phyloP scores from a whole-genome alignment of 176 grass and related monocot genomes.

The Saccharum spontaneum region DNA sequence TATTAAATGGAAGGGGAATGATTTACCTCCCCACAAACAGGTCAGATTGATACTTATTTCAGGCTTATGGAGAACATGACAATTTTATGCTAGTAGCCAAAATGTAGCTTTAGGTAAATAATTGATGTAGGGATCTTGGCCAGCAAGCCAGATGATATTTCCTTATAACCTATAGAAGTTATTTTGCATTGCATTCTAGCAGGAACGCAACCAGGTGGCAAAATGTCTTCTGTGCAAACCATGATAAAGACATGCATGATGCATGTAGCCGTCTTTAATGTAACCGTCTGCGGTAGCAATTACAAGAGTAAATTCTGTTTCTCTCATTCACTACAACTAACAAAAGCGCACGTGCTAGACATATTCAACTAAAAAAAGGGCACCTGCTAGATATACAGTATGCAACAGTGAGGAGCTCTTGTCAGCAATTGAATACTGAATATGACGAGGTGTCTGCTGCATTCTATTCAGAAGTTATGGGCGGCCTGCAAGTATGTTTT shows the following conservation, averaged over 20 bases:
- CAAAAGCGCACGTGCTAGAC: too few relatives aligned
- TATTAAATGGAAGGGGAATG: background rate
- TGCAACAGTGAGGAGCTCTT: constrained; percentile 1
- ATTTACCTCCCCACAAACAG: background rate
- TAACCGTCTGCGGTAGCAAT: background rate
- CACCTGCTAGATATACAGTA: background rate
- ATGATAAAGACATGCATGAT: background rate
- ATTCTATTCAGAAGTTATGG: background rate
- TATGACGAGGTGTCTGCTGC: background rate
- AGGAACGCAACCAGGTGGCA: constrained; percentile 21
- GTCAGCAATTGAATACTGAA: constrained; percentile 7
- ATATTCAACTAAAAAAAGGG: background rate
- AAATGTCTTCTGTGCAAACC: background rate
- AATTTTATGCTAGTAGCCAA: background rate
- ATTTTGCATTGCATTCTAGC: constrained; percentile 14
- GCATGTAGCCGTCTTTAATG: background rate
- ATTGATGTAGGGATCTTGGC: background rate
- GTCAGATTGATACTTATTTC: background rate
- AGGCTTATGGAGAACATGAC: constrained; percentile 12
- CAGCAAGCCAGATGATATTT: background rate
- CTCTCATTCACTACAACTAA: background rate
- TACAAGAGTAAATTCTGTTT: background rate
- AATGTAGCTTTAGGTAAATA: background rate
- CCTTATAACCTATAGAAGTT: background rate
- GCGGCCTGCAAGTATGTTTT: background rate